phyloP scores from a whole-genome alignment of 805 yeast genomes.

The Ogataea dorogensis region DNA sequence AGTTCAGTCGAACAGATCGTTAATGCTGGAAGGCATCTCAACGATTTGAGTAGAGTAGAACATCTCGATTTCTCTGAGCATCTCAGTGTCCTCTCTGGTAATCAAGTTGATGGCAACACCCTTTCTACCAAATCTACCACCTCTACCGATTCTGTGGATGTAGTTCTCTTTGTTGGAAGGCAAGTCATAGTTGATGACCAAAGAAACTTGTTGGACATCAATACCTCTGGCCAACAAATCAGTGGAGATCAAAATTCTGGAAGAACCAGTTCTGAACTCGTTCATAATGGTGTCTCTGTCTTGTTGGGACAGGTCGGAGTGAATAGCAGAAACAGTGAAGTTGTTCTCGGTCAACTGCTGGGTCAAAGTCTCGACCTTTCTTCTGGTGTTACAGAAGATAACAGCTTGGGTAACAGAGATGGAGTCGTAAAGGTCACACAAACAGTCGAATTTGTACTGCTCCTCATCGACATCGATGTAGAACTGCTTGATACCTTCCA shows the following conservation, averaged over 20 bases:
- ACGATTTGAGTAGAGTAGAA: slow-evolving; percentile 72
- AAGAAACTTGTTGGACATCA: slow-evolving; percentile 96
- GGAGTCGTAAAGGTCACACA: slow-evolving; percentile 93
- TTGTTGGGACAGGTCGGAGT: slow-evolving; percentile 94
- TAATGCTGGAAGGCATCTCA: slow-evolving; percentile 78
- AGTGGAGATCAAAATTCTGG: slow-evolving; percentile 92
- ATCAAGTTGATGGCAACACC: slow-evolving; percentile 96
- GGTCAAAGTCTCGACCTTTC: slow-evolving; percentile 89
- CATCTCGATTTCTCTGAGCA: slow-evolving; percentile 71
- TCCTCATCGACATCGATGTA: slow-evolving; percentile 89
- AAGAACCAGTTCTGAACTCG: slow-evolving; percentile 91
- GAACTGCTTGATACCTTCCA: slow-evolving; percentile 94
- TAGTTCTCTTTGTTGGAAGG: slow-evolving; percentile 93
- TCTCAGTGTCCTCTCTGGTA: slow-evolving; percentile 72
- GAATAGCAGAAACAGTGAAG: slow-evolving; percentile 94
- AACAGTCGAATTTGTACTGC: slow-evolving; percentile 89
- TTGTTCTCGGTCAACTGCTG: slow-evolving; percentile 73
- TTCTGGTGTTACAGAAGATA: slow-evolving; percentile 94
- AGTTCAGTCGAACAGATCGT: slow-evolving; percentile 39
- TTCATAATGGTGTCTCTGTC: slow-evolving; percentile 94
- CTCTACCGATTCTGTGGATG: slow-evolving; percentile 96
- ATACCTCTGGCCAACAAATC: slow-evolving; percentile 98
- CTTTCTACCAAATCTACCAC: slow-evolving; percentile 97
- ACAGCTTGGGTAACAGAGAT: slow-evolving; percentile 96
- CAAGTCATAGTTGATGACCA: slow-evolving; percentile 93